A percentile compares a stretch with the other conserved stretches of the same genome.
Conservation (phyloP, 176 grass and related monocot species). For the Metroxylon sagu region DNA sequence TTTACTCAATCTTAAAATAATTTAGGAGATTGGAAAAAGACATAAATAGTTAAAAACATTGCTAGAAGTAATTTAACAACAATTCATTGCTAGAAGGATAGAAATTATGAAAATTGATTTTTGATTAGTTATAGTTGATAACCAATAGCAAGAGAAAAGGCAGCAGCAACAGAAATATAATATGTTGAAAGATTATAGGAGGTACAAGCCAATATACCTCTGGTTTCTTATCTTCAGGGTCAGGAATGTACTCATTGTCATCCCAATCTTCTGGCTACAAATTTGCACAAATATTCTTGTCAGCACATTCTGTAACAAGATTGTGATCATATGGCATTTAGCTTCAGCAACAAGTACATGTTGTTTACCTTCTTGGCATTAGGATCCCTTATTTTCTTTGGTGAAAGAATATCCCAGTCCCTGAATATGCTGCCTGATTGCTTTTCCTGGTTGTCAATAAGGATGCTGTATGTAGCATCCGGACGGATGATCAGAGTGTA, state of each 20-base stretch:
- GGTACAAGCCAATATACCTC: slow-evolving; percentile 46
- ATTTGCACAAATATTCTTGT: background rate
- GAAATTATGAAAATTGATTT: too few relatives aligned
- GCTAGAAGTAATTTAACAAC: too few relatives aligned
- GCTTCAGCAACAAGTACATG: too few relatives aligned
- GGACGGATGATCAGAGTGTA: slow-evolving; percentile 41
- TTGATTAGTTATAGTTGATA: too few relatives aligned
- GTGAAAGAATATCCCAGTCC: slow-evolving; percentile 41
- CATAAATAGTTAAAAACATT: too few relatives aligned
- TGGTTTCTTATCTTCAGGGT: slow-evolving; percentile 81
- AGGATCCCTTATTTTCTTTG: slow-evolving; percentile 46
- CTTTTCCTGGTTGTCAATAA: slow-evolving; percentile 36
- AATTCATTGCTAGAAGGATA: too few relatives aligned
- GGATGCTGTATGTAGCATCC: slow-evolving; percentile 38
- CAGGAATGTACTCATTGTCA: slow-evolving; percentile 86
- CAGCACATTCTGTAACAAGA: background rate
- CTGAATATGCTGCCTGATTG: slow-evolving; percentile 34
- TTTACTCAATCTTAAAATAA: too few relatives aligned
- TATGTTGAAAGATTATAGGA: background rate
- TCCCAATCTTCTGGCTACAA: slow-evolving; percentile 93
- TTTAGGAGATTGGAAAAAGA: too few relatives aligned
- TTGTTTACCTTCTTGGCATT: slow-evolving; percentile 31
- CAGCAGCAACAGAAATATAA: too few relatives aligned
- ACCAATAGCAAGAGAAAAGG: too few relatives aligned
- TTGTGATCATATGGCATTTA: background rate